Evolutionary conservation across 495 filamentous ascomycete genomes (phyloP).

Genomic region (Oidiodendron maius): DNA sequence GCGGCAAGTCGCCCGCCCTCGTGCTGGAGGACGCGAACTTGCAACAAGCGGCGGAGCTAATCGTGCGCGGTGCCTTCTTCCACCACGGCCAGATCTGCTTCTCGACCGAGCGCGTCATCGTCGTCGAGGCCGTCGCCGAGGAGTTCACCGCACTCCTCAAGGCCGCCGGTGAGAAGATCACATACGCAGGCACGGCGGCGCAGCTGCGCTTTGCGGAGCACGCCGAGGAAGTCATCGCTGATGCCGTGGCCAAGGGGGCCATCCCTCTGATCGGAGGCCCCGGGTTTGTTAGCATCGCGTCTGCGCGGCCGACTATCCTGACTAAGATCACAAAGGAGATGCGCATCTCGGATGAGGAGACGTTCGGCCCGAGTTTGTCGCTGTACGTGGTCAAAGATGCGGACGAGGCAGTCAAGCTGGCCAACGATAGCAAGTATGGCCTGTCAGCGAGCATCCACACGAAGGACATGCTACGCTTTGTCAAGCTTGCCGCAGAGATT

Average conservation of each 20-base stretch:
- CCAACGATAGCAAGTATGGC: background rate
- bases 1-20: slow-evolving; percentile 57
- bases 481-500: background rate
- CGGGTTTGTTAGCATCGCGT: slow-evolving; percentile 12
- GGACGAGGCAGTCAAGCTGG: background rate
- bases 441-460: background rate
- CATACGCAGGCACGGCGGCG: background rate
- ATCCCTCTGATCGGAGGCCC: background rate
- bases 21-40: slow-evolving; percentile 59
- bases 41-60: slow-evolving; percentile 41
- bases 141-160: slow-evolving; percentile 42
- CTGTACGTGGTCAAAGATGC: background rate
- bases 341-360: slow-evolving; percentile 73
- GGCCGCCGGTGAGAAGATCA: background rate
- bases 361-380: slow-evolving; percentile 63
- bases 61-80: slow-evolving; percentile 34
- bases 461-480: background rate
- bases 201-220: background rate
- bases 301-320: slow-evolving; percentile 66
- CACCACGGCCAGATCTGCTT: slow-evolving; percentile 80
- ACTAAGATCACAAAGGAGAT: slow-evolving; percentile 65
- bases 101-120: slow-evolving; percentile 80
- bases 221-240: background rate
- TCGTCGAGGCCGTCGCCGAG: slow-evolving; percentile 61
- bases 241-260: background rate